phyloP scores from a whole-genome alignment of 2,329 filamentous ascomycete genomes.

The Colletotrichum lini region DNA sequence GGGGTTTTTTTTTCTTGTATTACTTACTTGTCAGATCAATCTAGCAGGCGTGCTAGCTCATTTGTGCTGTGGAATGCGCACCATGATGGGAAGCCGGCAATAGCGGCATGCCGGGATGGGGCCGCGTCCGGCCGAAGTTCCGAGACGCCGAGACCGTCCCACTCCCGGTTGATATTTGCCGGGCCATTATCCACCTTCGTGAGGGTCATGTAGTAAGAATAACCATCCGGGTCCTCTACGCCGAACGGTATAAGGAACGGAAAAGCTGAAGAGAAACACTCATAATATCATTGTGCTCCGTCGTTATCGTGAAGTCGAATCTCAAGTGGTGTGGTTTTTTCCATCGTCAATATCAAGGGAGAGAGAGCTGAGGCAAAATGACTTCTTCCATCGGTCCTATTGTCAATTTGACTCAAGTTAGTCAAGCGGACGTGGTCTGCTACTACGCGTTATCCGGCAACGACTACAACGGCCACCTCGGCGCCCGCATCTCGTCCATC shows the following conservation, averaged over 20 bases:
- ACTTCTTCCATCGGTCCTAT: not conserved
- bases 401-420: not conserved
- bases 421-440: constrained; percentile 60
- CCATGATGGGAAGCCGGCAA: not conserved
- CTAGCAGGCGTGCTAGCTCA: no score
- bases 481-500: constrained; percentile 78
- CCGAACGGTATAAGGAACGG: not conserved
- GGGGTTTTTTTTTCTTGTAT: no score
- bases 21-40: no score
- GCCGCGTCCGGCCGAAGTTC: not conserved
- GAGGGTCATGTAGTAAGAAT: no score
- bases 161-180: not conserved
- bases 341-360: not conserved
- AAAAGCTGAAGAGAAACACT: not conserved
- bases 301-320: not conserved
- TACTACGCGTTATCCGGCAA: constrained; percentile 62
- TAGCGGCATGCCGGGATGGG: not conserved
- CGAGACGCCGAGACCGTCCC: not conserved
- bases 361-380: not conserved
- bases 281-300: not conserved
- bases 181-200: not conserved
- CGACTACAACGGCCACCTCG: constrained; percentile 70
- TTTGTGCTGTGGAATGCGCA: not conserved
- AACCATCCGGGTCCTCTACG: not conserved
- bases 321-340: not conserved